Evolutionary conservation across 257 asterid genomes (phyloP).

Genomic region (Solanum okadae): DNA sequence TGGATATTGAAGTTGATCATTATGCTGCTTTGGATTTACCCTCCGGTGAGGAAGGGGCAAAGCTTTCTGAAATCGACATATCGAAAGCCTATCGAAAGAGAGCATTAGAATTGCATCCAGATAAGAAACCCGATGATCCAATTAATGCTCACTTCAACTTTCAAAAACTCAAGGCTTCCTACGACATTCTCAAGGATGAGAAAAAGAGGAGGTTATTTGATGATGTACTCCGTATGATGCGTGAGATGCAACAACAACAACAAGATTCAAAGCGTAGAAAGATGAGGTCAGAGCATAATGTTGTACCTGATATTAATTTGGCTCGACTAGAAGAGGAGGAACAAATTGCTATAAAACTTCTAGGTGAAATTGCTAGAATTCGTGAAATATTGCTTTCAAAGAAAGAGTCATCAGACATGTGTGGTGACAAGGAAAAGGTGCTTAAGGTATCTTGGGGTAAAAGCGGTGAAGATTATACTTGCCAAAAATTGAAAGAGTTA

Average conservation of each 20-base stretch:
- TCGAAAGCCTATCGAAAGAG: constrained; percentile 40
- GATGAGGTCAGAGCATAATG: neutral
- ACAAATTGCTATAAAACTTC: neutral
- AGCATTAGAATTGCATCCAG: constrained; percentile 63
- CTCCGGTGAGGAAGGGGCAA: constrained; percentile 53
- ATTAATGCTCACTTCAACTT: constrained; percentile 39
- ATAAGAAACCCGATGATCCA: constrained; percentile 55
- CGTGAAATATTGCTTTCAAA: neutral
- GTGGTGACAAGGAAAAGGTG: neutral
- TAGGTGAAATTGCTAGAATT: neutral
- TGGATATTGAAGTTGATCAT: constrained; percentile 47
- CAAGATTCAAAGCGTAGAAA: neutral
- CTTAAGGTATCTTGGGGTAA: neutral
- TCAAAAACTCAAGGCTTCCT: constrained; percentile 39
- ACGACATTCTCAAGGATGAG: constrained; percentile 42
- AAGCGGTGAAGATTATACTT: neutral
- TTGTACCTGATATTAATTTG: neutral
- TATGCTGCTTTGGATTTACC: constrained; percentile 12
- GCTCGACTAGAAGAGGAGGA: neutral
- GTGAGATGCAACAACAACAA: constrained; percentile 20
- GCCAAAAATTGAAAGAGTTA: neutral
- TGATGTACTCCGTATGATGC: neutral
- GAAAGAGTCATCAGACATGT: neutral
- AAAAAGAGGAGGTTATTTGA: constrained; percentile 57
- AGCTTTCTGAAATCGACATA: constrained; percentile 41